phyloP scores from a whole-genome alignment of 768 basidiomycete genomes.

The Podaxis carcinomalis region DNA sequence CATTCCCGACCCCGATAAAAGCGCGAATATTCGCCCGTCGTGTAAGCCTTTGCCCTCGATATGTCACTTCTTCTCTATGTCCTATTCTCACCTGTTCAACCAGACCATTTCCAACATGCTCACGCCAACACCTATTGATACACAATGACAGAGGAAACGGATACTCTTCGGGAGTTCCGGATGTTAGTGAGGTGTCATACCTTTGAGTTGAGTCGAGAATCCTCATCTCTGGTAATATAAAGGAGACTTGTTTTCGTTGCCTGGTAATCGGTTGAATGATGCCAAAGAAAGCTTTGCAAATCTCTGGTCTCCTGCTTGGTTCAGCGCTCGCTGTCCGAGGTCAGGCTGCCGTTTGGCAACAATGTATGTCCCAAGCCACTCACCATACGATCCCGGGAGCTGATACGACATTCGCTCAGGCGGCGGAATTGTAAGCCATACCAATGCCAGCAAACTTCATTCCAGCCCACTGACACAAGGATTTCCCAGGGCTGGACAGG shows the following conservation, averaged over 20 bases:
- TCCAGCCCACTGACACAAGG: not conserved
- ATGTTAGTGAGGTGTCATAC: not conserved
- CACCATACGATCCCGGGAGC: not conserved
- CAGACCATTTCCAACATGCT: not conserved
- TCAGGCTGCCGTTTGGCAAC: not conserved
- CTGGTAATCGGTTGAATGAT: not conserved
- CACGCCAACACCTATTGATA: not conserved
- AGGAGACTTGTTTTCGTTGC: not conserved
- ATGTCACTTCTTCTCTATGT: not conserved
- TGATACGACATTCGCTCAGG: not conserved
- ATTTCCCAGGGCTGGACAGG: conserved; percentile 27
- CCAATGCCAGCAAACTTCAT: not conserved
- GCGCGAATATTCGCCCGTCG: conserved; percentile 1
- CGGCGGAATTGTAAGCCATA: not conserved
- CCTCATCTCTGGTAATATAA: not conserved
- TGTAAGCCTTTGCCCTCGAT: not conserved
- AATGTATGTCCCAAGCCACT: not conserved
- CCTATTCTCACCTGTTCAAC: not conserved
- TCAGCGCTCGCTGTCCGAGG: not conserved
- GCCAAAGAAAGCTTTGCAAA: not conserved
- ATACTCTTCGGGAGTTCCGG: not conserved
- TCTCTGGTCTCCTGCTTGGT: not conserved
- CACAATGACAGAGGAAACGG: not conserved
- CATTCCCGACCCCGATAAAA: not conserved
- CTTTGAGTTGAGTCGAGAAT: not conserved